Evolutionary conservation across 2,329 filamentous ascomycete species (phyloP), one percentile per base, ranked within the genome.

Genomic region (Coniochaeta sp.): DNA sequence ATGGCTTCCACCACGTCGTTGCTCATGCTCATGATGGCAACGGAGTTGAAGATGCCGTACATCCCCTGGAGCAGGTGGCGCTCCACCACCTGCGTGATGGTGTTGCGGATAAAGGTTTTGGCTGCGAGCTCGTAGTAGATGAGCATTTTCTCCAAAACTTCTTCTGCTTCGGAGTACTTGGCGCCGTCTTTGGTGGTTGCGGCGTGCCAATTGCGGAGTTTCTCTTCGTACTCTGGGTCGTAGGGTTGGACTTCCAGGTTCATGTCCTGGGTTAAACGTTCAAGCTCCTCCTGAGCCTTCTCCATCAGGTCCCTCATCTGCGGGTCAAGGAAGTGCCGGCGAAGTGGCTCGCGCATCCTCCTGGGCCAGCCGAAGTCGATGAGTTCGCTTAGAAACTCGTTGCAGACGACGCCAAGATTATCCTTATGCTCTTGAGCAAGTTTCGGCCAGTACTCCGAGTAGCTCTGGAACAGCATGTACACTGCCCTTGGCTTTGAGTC

Each of bases 141-240:
- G 50, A 78, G 66, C 76, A 78, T 78, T 67, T 78, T 78, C 61
- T 78, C 76, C 24, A 78, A 58, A 0, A 78, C 75, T 60, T 78
- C 75, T 53, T 78, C 73, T 0, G 76, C 75, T 52, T 78, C 75
- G 2, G 70, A 72, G 57, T 75, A 78, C 0, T 67, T 68, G 24
- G 69, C 71, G 0, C 73, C 74, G 6, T 76, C 69, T 54, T 70
- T 63, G 0, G 69, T 70, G 0, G 67, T 62, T 6, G 70, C 63
- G 0, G 65, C 64, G 6, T 76, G 73, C 75, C 75, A 78, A 51
- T 65, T 69, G 26, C 71, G 65, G 49, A 78, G 66, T 1, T 74
- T 73, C 18, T 76, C 72, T 58, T 78, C 75, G 50, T 78, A 78
- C 58, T 78, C 75, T 0, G 75, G 75, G 50, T 78, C 76, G 49